phyloP scores from a whole-genome alignment of 306 rosid species.

The Crataegus laevigata region DNA sequence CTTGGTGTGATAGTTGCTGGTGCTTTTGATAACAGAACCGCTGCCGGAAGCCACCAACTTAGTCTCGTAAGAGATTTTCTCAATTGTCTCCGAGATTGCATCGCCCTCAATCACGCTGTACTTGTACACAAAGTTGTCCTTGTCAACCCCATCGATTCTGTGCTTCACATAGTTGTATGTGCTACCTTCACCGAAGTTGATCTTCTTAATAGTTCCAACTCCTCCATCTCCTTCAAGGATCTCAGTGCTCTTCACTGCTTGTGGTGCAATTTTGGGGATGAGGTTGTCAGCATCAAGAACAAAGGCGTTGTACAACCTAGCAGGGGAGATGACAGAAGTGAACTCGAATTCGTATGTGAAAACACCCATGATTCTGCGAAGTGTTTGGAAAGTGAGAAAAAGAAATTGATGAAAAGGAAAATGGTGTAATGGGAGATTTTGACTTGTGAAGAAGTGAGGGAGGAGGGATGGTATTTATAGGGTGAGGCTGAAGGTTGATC shows the following conservation, averaged over 20 bases:
- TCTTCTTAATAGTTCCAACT: conserved; percentile 24
- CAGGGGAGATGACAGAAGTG: conserved; percentile 18
- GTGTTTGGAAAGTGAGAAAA: background rate
- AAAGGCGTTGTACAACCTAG: conserved; percentile 51
- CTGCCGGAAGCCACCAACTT: conserved; percentile 26
- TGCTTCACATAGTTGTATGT: conserved; percentile 30
- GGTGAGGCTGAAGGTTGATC: background rate
- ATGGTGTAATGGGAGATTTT: background rate
- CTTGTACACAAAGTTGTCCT: conserved; percentile 19
- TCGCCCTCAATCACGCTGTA: conserved; percentile 44
- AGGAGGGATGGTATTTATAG: background rate
- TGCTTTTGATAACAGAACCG: conserved; percentile 30
- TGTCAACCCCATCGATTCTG: conserved; percentile 41
- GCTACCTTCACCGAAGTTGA: conserved; percentile 30
- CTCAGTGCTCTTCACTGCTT: no score
- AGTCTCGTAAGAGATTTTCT: conserved; percentile 31
- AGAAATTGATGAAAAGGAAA: background rate
- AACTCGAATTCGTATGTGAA: no score
- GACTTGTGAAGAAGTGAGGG: conserved; percentile 8
- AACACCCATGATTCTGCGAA: no score
- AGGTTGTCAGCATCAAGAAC: conserved; percentile 11
- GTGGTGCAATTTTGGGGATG: no score
- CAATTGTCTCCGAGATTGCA: background rate
- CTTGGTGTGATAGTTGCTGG: conserved; percentile 20
- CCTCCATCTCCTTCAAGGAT: no score